Conservation (phyloP, 176 grass and related monocot species). For the Musa schizocarpa region DNA sequence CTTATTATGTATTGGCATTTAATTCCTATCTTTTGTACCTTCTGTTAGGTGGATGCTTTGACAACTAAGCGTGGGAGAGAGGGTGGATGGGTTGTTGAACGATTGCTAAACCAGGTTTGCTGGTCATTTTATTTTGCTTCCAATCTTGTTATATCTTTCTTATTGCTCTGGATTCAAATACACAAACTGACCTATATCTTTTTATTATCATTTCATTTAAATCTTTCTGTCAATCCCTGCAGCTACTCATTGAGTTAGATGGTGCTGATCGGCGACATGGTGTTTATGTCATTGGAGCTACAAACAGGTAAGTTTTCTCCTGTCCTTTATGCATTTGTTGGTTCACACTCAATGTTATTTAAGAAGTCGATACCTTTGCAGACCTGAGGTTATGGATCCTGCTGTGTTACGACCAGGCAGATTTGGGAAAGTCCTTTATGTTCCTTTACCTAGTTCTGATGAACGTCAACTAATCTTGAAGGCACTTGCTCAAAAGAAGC, state of each 20-base stretch:
- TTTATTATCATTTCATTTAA: not conserved
- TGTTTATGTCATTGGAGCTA: slow-evolving; percentile 88
- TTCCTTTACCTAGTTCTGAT: slow-evolving; percentile 55
- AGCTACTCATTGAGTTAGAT: slow-evolving; percentile 88
- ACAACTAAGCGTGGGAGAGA: slow-evolving; percentile 82
- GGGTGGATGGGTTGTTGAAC: slow-evolving; percentile 75
- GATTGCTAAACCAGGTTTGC: slow-evolving; percentile 66
- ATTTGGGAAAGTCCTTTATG: slow-evolving; percentile 71
- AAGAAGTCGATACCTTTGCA: not conserved
- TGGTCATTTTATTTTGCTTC: slow-evolving; percentile 4
- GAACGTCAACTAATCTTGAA: slow-evolving; percentile 67
- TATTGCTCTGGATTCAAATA: not conserved
- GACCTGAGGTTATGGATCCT: slow-evolving; percentile 86
- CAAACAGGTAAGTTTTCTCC: slow-evolving; percentile 52
- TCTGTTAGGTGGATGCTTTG: slow-evolving; percentile 74
- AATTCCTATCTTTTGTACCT: slow-evolving; percentile 21
- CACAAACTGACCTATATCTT: not conserved
- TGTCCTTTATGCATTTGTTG: not conserved
- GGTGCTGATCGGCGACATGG: slow-evolving; percentile 67
- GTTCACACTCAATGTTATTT: not conserved
- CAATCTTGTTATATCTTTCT: not conserved
- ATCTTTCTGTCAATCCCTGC: not conserved
- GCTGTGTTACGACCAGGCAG: slow-evolving; percentile 72
- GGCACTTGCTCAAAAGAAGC: slow-evolving; percentile 52
- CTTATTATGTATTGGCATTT: not conserved